phyloP scores from a whole-genome alignment of 2,329 filamentous ascomycete species.

The Colletotrichum shisoi region DNA sequence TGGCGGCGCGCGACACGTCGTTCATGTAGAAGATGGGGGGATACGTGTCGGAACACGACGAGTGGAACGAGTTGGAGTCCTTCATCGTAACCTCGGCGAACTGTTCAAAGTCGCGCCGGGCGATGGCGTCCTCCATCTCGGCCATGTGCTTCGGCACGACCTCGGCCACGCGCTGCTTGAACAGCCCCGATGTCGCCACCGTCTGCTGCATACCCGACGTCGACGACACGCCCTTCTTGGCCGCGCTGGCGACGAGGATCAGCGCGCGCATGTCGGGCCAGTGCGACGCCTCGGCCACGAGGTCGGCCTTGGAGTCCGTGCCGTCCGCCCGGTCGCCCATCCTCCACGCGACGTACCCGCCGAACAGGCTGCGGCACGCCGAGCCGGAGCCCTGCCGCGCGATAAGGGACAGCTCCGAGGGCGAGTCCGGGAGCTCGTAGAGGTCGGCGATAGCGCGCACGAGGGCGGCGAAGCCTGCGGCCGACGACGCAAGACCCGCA shows the following conservation, averaged over 20 bases:
- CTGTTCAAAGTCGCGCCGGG: constrained; percentile 77
- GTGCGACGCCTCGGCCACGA: constrained; percentile 86
- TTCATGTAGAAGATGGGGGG: constrained; percentile 99
- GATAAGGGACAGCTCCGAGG: constrained; percentile 84
- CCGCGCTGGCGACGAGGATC: constrained; percentile 88
- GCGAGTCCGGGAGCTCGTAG: constrained; percentile 82
- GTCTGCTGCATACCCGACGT: constrained; percentile 98
- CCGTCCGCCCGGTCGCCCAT: constrained; percentile 79
- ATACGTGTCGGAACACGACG: constrained; percentile 91
- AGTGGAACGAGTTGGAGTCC: constrained; percentile 97
- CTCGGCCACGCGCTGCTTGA: constrained; percentile 74
- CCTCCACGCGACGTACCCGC: constrained; percentile 95
- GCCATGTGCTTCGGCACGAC: constrained; percentile 86
- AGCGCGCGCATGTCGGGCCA: constrained; percentile 96
- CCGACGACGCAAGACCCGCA: constrained; percentile 81
- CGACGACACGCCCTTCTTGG: constrained; percentile 94
- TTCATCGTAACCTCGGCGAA: constrained; percentile 95
- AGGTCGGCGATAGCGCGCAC: constrained; percentile 90
- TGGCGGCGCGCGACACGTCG: constrained; percentile 85
- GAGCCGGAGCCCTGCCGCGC: constrained; percentile 94
- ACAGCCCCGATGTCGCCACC: constrained; percentile 88
- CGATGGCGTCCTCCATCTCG: constrained; percentile 83
- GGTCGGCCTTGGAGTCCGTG: constrained; percentile 83
- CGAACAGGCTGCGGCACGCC: constrained; percentile 90
- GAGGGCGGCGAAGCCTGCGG: constrained; percentile 73